Conservation (phyloP, 164 flowering plant species). For the Litsea cubeba region DNA sequence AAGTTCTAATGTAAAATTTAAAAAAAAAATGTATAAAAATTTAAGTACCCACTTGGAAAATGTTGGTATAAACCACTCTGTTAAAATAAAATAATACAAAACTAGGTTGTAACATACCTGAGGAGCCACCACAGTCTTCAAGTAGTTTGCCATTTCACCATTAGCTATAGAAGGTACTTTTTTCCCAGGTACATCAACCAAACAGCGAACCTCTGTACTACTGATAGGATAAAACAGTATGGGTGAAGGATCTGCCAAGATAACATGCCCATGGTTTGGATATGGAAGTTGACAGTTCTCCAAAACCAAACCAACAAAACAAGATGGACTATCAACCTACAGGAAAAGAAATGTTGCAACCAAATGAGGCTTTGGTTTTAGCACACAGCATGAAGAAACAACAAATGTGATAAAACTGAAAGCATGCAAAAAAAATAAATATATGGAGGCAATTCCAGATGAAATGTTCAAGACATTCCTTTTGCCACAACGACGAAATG, state of each 20-base stretch:
- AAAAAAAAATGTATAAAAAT: neutral
- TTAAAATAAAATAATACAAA: neutral
- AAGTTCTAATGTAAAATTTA: neutral
- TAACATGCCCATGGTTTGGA: slow-evolving; percentile 88
- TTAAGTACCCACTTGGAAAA: neutral
- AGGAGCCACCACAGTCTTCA: slow-evolving; percentile 83
- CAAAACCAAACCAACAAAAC: slow-evolving; percentile 81
- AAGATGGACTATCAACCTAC: slow-evolving; percentile 88
- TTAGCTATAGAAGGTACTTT: slow-evolving; percentile 83
- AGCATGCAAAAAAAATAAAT: neutral
- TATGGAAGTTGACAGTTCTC: slow-evolving; percentile 82
- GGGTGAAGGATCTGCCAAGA: slow-evolving; percentile 86
- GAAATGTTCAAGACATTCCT: neutral
- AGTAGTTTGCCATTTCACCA: slow-evolving; percentile 84
- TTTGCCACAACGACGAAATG: neutral
- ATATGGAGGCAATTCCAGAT: neutral
- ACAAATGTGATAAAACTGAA: neutral
- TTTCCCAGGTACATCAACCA: slow-evolving; percentile 94
- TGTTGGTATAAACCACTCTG: neutral
- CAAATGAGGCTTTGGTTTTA: neutral
- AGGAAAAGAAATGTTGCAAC: slow-evolving; percentile 1
- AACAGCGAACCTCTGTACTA: slow-evolving; percentile 80
- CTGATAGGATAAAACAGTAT: slow-evolving; percentile 88
- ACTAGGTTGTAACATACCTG: slow-evolving; percentile 46
- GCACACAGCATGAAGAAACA: neutral